A percentile compares a stretch with the other conserved stretches of the same genome.
phyloP scores from a whole-genome alignment of 352 stramenopile species.

The Stephanocyclus meneghinianus region DNA sequence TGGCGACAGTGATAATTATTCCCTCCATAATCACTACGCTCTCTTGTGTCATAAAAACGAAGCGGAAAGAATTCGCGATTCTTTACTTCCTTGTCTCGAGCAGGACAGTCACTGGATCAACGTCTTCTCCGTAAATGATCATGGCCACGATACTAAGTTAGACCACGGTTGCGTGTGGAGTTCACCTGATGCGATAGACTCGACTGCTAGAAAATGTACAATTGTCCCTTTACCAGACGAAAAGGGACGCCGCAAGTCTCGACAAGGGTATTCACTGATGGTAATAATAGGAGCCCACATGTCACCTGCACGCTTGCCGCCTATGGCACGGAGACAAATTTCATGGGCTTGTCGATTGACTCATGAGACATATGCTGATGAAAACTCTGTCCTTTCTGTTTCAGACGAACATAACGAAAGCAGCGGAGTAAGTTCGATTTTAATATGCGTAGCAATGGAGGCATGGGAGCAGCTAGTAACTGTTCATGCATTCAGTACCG shows the following conservation, averaged over 20 bases:
- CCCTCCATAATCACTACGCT: constrained; percentile 17
- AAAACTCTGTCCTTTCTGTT: neutral
- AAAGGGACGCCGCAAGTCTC: constrained; percentile 38
- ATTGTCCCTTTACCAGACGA: constrained; percentile 30
- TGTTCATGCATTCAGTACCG: constrained; percentile 25
- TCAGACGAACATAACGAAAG: neutral
- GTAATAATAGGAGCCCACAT: constrained; percentile 21
- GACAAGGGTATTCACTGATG: constrained; percentile 38
- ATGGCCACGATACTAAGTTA: neutral
- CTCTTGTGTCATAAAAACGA: constrained; percentile 50
- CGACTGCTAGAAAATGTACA: constrained; percentile 16
- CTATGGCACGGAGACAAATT: constrained; percentile 59
- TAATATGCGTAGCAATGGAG: constrained; percentile 13
- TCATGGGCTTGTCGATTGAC: constrained; percentile 56
- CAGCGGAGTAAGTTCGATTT: neutral
- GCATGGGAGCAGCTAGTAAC: constrained; percentile 36
- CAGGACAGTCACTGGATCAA: neutral
- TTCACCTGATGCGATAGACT: neutral
- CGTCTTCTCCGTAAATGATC: neutral
- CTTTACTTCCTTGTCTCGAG: constrained; percentile 19
- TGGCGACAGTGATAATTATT: neutral
- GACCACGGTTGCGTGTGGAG: neutral
- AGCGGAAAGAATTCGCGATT: constrained; percentile 35
- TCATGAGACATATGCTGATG: constrained; percentile 23
- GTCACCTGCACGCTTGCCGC: constrained; percentile 34